phyloP scores from a whole-genome alignment of 2,329 filamentous ascomycete species.

The Metarhizium guizhouense region DNA sequence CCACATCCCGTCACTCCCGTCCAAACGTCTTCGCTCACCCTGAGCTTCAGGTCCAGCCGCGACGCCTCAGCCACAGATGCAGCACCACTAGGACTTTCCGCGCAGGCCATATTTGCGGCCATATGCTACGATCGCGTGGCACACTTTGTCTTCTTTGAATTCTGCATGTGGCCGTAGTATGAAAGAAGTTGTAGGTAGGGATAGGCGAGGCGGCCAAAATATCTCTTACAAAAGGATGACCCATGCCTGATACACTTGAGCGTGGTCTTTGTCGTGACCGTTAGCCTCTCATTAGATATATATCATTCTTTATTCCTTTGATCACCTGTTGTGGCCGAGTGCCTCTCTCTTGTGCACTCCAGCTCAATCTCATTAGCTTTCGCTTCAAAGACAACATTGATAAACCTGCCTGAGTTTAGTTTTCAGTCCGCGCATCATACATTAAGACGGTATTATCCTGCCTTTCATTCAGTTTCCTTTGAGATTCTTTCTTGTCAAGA shows the following conservation, averaged over 20 bases:
- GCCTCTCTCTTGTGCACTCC: background rate
- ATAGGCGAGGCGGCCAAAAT: background rate
- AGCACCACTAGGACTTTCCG: background rate
- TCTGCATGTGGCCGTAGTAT: slow-evolving; percentile 1
- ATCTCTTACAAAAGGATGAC: background rate
- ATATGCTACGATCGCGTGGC: slow-evolving; percentile 9
- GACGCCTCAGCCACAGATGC: slow-evolving; percentile 4
- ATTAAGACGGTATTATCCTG: background rate
- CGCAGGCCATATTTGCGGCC: slow-evolving; percentile 4
- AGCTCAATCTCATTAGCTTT: background rate
- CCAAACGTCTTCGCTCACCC: background rate
- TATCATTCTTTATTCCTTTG: slow-evolving; percentile 1
- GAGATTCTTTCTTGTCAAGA: background rate
- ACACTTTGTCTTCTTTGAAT: slow-evolving; percentile 3
- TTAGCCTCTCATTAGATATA: background rate
- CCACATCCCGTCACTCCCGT: background rate
- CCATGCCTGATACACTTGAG: slow-evolving; percentile 5
- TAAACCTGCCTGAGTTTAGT: background rate
- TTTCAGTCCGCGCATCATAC: background rate
- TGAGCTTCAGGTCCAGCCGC: background rate
- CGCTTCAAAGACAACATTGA: background rate
- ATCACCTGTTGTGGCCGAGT: slow-evolving; percentile 6
- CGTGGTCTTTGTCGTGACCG: slow-evolving; percentile 5
- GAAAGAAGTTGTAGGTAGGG: background rate
- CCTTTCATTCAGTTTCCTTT: background rate